A percentile compares a stretch with the other conserved stretches of the same genome.
phyloP scores from a whole-genome alignment of 805 yeast species.

The Babjeviella inositovora region DNA sequence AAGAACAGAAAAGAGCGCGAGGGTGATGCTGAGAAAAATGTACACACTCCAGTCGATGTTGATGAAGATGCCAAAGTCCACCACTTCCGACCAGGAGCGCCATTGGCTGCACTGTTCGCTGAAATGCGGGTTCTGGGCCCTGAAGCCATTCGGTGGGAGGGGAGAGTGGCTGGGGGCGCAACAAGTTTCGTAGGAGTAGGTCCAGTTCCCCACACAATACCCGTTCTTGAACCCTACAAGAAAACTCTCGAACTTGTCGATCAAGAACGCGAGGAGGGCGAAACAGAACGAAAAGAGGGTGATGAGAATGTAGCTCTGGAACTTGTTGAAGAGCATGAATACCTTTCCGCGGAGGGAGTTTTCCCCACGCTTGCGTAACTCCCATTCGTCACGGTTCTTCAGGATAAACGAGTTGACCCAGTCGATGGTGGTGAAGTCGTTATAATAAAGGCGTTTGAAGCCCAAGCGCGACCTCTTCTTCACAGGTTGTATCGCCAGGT shows the following conservation, averaged over 20 bases:
- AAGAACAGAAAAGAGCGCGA: conserved; percentile 26
- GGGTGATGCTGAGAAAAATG: conserved; percentile 14
- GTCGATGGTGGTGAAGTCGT: conserved; percentile 46
- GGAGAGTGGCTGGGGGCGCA: too few species aligned
- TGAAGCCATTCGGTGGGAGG: too few species aligned
- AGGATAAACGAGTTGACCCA: conserved; percentile 34
- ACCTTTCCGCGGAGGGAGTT: conserved; percentile 4
- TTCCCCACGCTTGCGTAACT: conserved; percentile 13
- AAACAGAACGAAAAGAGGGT: conserved; percentile 24
- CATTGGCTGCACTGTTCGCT: too few species aligned
- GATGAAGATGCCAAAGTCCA: not conserved
- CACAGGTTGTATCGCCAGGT: too few species aligned
- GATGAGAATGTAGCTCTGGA: conserved; percentile 34
- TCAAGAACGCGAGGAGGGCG: conserved; percentile 29
- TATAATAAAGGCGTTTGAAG: too few species aligned
- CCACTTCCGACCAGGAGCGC: too few species aligned
- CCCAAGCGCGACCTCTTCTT: too few species aligned
- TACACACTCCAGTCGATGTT: conserved; percentile 17
- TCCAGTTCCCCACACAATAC: conserved; percentile 27
- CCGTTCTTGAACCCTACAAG: conserved; percentile 36
- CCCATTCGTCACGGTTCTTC: conserved; percentile 21
- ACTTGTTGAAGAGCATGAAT: conserved; percentile 12
- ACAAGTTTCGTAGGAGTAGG: conserved; percentile 23
- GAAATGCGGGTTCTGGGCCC: too few species aligned
- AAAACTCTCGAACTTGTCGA: conserved; percentile 27